Percentiles rank a stretch among this genome's conserved stretches.
Evolutionary conservation across 108 stramenopile species (phyloP).

Genomic region (Cyclostephanos tholiformis): DNA sequence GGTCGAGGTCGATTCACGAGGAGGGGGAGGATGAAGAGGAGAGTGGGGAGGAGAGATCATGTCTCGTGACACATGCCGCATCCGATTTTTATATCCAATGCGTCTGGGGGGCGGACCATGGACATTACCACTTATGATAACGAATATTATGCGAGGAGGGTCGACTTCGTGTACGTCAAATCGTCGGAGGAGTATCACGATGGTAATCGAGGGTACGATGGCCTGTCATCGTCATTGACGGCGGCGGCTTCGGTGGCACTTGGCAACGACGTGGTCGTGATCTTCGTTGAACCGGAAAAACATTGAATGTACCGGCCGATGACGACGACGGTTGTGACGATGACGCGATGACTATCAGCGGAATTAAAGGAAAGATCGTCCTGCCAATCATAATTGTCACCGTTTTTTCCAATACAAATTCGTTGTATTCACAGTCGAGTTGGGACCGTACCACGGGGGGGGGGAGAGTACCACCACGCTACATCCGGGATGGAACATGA

Average conservation of each 20-base stretch:
- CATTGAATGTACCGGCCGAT: not conserved
- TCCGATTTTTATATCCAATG: not conserved
- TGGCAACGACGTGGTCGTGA: not conserved
- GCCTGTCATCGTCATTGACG: no score
- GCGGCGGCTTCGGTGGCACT: not conserved
- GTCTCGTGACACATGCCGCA: not conserved
- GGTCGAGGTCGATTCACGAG: no score
- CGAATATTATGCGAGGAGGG: not conserved
- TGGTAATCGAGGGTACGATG: not conserved
- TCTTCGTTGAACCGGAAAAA: not conserved
- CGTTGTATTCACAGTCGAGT: not conserved
- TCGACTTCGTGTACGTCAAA: not conserved
- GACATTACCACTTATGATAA: no score
- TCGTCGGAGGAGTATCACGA: not conserved
- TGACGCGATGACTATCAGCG: no score
- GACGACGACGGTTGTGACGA: not conserved
- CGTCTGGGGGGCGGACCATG: not conserved
- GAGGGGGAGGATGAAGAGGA: no score
- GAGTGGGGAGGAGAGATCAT: no score
- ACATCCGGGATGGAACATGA: conserved; percentile 7
- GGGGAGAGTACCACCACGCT: not conserved
- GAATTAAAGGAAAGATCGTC: no score
- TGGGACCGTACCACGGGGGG: not conserved
- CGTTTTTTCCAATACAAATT: not conserved
- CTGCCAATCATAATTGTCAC: not conserved